Conservation (phyloP, 106 monocot genomes). For the Dendrobium catenatum region DNA sequence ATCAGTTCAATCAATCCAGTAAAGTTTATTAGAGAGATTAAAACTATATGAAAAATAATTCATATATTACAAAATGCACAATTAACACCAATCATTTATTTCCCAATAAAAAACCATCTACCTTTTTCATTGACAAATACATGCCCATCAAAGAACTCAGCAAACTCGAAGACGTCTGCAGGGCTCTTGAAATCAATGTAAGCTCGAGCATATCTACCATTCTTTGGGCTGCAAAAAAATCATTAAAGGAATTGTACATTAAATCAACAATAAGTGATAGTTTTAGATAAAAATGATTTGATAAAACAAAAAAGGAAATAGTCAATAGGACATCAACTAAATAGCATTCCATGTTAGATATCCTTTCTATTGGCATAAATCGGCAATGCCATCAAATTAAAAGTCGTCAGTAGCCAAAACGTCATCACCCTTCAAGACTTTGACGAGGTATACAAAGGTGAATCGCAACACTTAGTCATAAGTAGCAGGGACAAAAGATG, state of each 20-base stretch:
- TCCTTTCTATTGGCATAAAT: neutral
- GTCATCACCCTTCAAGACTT: neutral
- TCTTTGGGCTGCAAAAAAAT: slow-evolving; percentile 53
- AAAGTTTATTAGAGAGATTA: neutral
- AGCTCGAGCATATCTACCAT: slow-evolving; percentile 53
- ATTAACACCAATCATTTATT: neutral
- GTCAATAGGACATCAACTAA: neutral
- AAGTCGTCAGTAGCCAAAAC: neutral
- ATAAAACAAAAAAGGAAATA: neutral
- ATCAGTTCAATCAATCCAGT: neutral
- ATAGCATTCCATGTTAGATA: neutral
- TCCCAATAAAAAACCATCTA: neutral
- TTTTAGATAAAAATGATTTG: neutral
- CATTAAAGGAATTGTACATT: neutral
- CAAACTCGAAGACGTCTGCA: slow-evolving; percentile 78
- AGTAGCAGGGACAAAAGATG: neutral
- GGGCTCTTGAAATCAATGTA: slow-evolving; percentile 68
- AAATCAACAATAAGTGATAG: neutral
- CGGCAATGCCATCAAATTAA: neutral
- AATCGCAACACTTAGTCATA: neutral
- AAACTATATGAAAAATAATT: neutral
- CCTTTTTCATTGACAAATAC: slow-evolving; percentile 95
- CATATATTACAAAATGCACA: neutral
- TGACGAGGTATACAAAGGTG: neutral
- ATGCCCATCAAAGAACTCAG: slow-evolving; percentile 88